Conservation (phyloP, 2,329 filamentous ascomycete genomes). For the Exophiala xenobiotica region DNA sequence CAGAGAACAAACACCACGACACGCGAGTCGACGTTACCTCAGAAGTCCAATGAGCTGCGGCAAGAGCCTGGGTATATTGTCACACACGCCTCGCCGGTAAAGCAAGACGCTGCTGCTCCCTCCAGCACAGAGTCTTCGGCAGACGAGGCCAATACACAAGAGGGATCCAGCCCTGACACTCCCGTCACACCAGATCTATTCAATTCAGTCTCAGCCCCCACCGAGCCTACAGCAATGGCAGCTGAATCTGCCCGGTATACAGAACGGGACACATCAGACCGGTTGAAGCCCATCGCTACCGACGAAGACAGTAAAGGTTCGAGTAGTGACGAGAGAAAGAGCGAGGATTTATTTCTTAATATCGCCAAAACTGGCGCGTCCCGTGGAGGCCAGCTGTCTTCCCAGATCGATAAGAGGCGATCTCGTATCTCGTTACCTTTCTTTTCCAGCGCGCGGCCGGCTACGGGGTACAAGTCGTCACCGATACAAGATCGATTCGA, state of each 20-base stretch:
- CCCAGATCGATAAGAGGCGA: slow-evolving; percentile 20
- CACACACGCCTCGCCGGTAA: slow-evolving; percentile 9
- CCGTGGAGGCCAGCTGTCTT: slow-evolving; percentile 7
- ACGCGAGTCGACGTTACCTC: slow-evolving; percentile 10
- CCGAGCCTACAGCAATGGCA: slow-evolving; percentile 26
- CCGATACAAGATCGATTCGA: slow-evolving; percentile 23
- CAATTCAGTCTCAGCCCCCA: slow-evolving; percentile 13
- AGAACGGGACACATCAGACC: slow-evolving; percentile 32
- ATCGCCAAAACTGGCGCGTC: slow-evolving; percentile 44
- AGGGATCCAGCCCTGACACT: slow-evolving; percentile 21
- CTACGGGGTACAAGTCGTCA: slow-evolving; percentile 24
- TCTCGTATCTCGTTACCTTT: slow-evolving; percentile 31
- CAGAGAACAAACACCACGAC: slow-evolving; percentile 9
- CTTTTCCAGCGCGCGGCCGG: slow-evolving; percentile 23
- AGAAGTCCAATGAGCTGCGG: slow-evolving; percentile 13
- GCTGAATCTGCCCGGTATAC: slow-evolving; percentile 33
- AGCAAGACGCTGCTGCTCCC: slow-evolving; percentile 5
- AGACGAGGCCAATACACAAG: slow-evolving; percentile 12
- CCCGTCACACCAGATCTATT: slow-evolving; percentile 20
- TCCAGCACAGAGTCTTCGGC: slow-evolving; percentile 14
- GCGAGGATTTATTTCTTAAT: slow-evolving; percentile 49
- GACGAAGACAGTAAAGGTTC: slow-evolving; percentile 35
- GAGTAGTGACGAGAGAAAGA: slow-evolving; percentile 41
- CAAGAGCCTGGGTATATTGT: slow-evolving; percentile 1
- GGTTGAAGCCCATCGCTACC: slow-evolving; percentile 15